Evolutionary conservation across 2,329 filamentous ascomycete species (phyloP), one percentile per base, ranked within the genome.

Genomic region (Claviceps capensis): DNA sequence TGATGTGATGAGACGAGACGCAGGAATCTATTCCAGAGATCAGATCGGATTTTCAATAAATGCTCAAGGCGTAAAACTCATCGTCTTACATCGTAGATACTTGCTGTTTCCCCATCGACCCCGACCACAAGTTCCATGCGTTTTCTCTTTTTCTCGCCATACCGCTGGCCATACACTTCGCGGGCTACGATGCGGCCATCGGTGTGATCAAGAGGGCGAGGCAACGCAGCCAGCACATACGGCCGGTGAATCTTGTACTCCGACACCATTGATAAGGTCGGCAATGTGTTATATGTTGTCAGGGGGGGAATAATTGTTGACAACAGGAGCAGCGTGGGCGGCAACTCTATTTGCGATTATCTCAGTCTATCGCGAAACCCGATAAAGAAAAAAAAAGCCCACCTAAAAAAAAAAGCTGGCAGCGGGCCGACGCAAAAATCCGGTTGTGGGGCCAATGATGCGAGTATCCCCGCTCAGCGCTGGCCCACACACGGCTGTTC

Each of bases 31-130:
- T 13, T 6, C 22, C 13, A 40, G 30, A 2, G 23, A n/a, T 59
- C 40, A 58, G 19, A 17, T 50, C 22, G 43, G 36, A 2, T 16
- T 34, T 34, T 22, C 4, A 4, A 3, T 19, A 6, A 14, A 17
- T 13, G 11, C 17, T 14, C 5, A 19, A 8, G 22, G 8, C 36
- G 4, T 48, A 19, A 16, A 19, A 23, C 9, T 4, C 11, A 22
- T 19, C 41, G 9, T 63, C 77, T 59, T 59, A 82, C 79, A 72
- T 84, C 79, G 60, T 85, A 85, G 43, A 85, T 74, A 58, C 81
- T 83, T 2, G 81, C 70, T 4, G 79, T 77, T 61, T 84, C 81
- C 54, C 81, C 81, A 63, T 85, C 79, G 59, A 81, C 75, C 19
- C 81, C 81, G 30, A 84, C 77, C 9, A 74, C 76, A 47, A 85